phyloP scores from a whole-genome alignment of 805 yeast genomes.

The Teunomyces funiuensis region DNA sequence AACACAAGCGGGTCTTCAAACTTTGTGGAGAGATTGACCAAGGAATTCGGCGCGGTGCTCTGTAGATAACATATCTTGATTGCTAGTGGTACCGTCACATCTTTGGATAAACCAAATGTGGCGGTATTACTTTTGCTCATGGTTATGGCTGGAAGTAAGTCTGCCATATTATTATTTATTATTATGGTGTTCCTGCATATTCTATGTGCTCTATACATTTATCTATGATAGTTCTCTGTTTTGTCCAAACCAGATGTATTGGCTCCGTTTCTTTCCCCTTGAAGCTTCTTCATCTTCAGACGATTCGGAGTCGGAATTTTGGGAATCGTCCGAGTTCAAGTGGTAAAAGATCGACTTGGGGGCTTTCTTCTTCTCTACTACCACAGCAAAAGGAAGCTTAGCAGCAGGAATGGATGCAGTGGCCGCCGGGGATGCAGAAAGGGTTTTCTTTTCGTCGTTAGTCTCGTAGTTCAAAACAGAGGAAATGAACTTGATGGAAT shows the following conservation, averaged over 20 bases:
- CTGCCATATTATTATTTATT: neutral
- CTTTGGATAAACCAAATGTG: slow-evolving; percentile 42
- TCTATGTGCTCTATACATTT: neutral
- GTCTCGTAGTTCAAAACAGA: slow-evolving; percentile 16
- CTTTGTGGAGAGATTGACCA: slow-evolving; percentile 32
- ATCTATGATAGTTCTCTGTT: slow-evolving; percentile 10
- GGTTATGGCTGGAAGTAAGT: slow-evolving; percentile 6
- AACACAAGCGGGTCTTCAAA: slow-evolving; percentile 36
- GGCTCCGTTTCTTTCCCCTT: slow-evolving; percentile 13
- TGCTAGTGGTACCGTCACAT: slow-evolving; percentile 31
- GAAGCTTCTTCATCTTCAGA: slow-evolving; percentile 14
- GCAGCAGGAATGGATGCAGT: neutral
- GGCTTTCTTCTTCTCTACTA: slow-evolving; percentile 9
- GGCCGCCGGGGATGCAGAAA: neutral
- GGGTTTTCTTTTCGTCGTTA: slow-evolving; percentile 6
- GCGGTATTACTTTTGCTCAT: slow-evolving; percentile 20
- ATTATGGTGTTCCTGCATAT: neutral
- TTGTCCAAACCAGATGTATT: slow-evolving; percentile 41
- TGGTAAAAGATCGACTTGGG: slow-evolving; percentile 34
- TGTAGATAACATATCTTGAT: slow-evolving; percentile 35
- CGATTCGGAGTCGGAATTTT: slow-evolving; percentile 8
- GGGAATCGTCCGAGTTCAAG: slow-evolving; percentile 20
- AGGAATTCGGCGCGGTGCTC: slow-evolving; percentile 13
- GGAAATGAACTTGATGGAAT: slow-evolving; percentile 33
- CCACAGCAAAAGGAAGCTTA: neutral